Percentiles rank a stretch among this genome's conserved stretches.
phyloP scores from a whole-genome alignment of 345 rosid species.

The Pugionium cornutum region DNA sequence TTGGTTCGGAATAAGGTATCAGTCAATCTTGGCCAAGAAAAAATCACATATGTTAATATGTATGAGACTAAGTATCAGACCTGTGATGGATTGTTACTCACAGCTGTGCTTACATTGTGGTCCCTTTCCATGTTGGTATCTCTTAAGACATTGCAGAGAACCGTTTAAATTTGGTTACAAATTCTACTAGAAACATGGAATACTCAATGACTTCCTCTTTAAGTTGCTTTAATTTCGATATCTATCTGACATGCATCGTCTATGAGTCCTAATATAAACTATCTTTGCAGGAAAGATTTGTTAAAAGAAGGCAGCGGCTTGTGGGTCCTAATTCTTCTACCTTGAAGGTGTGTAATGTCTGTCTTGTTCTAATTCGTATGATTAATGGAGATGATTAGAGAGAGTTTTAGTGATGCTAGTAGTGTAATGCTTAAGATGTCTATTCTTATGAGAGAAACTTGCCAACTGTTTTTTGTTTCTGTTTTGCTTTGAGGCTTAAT shows the following conservation, averaged over 20 bases:
- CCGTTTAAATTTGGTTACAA: background rate
- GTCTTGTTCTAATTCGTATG: background rate
- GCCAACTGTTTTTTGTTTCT: background rate
- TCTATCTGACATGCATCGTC: background rate
- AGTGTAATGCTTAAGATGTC: slow-evolving; percentile 4
- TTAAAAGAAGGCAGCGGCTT: slow-evolving; percentile 64
- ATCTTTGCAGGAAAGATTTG: slow-evolving; percentile 76
- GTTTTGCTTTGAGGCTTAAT: background rate
- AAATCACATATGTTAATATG: background rate
- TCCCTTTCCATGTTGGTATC: slow-evolving; percentile 6
- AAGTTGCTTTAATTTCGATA: background rate
- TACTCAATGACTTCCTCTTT: background rate
- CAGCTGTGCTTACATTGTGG: slow-evolving; percentile 7
- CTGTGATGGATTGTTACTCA: slow-evolving; percentile 1
- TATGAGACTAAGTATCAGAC: background rate
- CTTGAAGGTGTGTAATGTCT: slow-evolving; percentile 43
- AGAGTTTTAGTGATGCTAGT: slow-evolving; percentile 4
- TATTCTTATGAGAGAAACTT: slow-evolving; percentile 1
- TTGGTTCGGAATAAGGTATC: slow-evolving; percentile 50
- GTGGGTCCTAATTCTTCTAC: too few species aligned
- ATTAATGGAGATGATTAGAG: slow-evolving; percentile 1
- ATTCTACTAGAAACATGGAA: background rate
- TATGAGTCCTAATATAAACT: slow-evolving; percentile 11
- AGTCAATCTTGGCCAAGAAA: background rate
- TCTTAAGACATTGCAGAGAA: background rate